Evolutionary conservation across 2,329 filamentous ascomycete species (phyloP), one percentile per base, ranked within the genome.

Genomic region (Magnaporthiopsis poae): DNA sequence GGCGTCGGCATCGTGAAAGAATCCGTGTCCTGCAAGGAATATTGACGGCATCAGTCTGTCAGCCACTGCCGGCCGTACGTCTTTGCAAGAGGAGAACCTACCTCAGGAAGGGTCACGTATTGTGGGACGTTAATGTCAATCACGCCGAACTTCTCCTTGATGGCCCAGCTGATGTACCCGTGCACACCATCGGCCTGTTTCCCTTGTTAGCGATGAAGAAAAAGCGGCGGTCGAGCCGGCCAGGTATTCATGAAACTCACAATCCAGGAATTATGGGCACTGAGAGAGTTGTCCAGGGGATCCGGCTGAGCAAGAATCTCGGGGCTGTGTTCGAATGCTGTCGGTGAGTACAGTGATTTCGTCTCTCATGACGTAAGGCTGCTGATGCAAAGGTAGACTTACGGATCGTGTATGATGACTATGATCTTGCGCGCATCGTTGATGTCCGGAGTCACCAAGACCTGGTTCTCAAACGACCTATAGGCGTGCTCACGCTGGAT

Each of bases 71-170:
- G 21, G 39, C 46, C 46, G 4, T 5, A 1, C 46, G n/a, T n/a
- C 31, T 31, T 31, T 4, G 3, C 3, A 31, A 1, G 7, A 33
- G 8, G 9, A 9, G 9, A 25, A 64, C 46, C 15, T 25, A 88
- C 87, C 70, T 87, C 84, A 60, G 86, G 80, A 27, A 84, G 82
- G 1, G 88, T 88, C 63, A 93, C 81, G 72, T 92, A 86, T 69
- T 88, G 89, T 0, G 94, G 94, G 2, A 99, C 84, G 70, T 98
- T 98, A 67, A 96, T 86, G 75, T 99, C 95, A 72, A 99, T 90
- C 29, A 98, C 86, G 1, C 88, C 91, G 72, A 94, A 96, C 21
- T 84, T 86, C 67, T 91, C 84, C n/a, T 83, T 79, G 27, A 88
- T 77, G 0, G 92, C 92, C 92, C 92, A 96, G 68, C 90, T 87